Base-by-base conservation (phyloP, 805 yeast genomes). In the Yarrowia sp. region DNA sequence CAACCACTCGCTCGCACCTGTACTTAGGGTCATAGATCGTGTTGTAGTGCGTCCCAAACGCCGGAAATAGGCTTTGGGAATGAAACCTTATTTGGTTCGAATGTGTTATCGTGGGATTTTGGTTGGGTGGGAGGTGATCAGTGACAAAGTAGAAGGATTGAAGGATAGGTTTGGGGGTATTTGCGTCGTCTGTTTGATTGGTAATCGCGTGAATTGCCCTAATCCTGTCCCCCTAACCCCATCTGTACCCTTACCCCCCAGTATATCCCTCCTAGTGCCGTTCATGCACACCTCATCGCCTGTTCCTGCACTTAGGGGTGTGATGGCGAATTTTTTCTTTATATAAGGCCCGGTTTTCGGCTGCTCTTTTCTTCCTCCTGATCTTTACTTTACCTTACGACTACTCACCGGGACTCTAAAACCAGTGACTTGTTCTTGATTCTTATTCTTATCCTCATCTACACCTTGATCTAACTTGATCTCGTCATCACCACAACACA, bases 231-330 rank as follows among this genome's bases (percentile, higher is more conserved):
- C n/a, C n/a, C n/a, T n/a, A n/a, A n/a, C n/a, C n/a, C n/a, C n/a
- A n/a, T n/a, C n/a, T n/a, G n/a, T 10, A 1, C 26, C 9, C 7
- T 17, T 21, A 2, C 32, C 21, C 48, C 4, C 14, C 28, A 12
- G n/a, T n/a, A n/a, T n/a, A n/a, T n/a, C 12, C 17, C 33, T 12
- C 44, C n/a, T 49, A 54, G 46, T 12, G 62, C 62, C 62, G 49
- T 38, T 40, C 49, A 58, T 58, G 61, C 61, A 38, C 61, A 54
- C 41, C 41, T 43, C 63, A 58, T 58, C 63, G 63, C 63, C 63
- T 41, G 63, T 41, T 17, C 63, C 51, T 58, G 63, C 63, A 58
- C 63, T 58, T 58, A 58, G 63, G 63, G 63, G 61, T 54, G 46
- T 17, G 32, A 16, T 1, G 26, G 35, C 19, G 35, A 26, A 17